These are phyloP conservation scores for Cetradonia linearis DNA, from an alignment of 495 filamentous ascomycete genomes.

Conservation along the genomic window DNA sequence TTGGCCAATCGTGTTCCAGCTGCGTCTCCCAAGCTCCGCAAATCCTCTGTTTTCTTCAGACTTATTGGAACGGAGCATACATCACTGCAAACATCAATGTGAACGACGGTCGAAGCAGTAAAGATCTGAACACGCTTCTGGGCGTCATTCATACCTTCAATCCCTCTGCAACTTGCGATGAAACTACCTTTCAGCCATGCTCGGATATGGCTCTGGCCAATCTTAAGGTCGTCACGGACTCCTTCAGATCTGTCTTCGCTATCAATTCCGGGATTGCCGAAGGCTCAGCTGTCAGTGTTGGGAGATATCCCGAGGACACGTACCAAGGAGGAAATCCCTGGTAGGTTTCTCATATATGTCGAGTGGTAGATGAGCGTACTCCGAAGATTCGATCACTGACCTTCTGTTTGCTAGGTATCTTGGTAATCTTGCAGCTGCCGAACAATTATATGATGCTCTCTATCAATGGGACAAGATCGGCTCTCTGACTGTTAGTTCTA, in stretches of 20 bases:
- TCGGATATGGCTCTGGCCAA: conserved; percentile 38
- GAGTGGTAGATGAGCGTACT: not conserved
- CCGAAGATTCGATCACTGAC: not conserved
- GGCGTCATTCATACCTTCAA: conserved; percentile 40
- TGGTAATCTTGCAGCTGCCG: conserved; percentile 33
- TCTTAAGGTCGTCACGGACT: conserved; percentile 40
- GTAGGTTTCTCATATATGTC: conserved; percentile 18
- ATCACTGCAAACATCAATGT: conserved; percentile 37
- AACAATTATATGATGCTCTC: conserved; percentile 35
- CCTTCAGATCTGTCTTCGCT: conserved; percentile 40
- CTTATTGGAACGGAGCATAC: conserved; percentile 38
- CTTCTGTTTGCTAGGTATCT: conserved; percentile 28
- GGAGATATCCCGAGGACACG: conserved; percentile 57
- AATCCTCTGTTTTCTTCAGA: conserved; percentile 40
- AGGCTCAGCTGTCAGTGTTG: conserved; percentile 49
- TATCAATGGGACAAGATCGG: conserved; percentile 42
- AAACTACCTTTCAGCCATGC: conserved; percentile 42
- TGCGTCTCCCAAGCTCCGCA: conserved; percentile 42
- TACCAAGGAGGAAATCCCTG: conserved; percentile 59
- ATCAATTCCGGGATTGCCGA: conserved; percentile 33
- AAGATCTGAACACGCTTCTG: conserved; percentile 41
- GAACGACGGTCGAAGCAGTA: conserved; percentile 34
- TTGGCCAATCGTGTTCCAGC: conserved; percentile 29
- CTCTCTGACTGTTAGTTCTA: conserved; percentile 35
- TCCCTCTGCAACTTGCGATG: conserved; percentile 39